Evolutionary conservation across 2,329 filamentous ascomycete genomes (phyloP), one percentile per base, ranked within the genome.

Genomic region (Paramyrothecium roridum): DNA sequence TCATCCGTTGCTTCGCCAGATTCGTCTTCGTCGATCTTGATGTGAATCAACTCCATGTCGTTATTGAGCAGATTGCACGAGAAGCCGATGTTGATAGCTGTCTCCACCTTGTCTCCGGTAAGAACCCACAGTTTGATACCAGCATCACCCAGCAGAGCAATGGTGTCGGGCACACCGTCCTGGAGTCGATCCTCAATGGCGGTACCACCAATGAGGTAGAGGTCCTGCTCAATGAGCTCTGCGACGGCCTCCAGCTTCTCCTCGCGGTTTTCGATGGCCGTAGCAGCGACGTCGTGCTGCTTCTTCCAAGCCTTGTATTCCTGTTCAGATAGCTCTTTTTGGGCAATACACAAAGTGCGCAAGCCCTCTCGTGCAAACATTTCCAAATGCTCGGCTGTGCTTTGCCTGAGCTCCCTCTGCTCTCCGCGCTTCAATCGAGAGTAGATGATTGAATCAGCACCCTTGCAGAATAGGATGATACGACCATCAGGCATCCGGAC

Each of bases 101-200:
- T 99, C 75, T 99, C 95, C 33, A 98, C 93, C 74, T 98, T 99
- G 80, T 99, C 95, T 60, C 96, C 95, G 17, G 95, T 99, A 61
- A 99, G 78, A 53, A 99, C 95, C 95, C 95, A 99, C 8, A 99
- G 84, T 74, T 99, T 99, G 74, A 99, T 97, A 70, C 96, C 96
- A 53, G 95, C 95, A 66, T 92, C 86, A 30, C 89, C 93, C 52
- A 99, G 85, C 48, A 99, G 77, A 52, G 89, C 90, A 65, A 99
- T 99, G 0, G 95, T 93, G 68, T 98, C 95, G 8, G 95, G 95
- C 3, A 99, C 95, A 56, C 93, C 95, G 64, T 99, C 95, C 74
- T 99, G 95, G 26, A 99, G 81, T 63, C 93, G 87, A 79, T 99
- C 95, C 73, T 99, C 95, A 62, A 99, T 99, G 46, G 95, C 95